A percentile compares a stretch with the other conserved stretches of the same genome.
Conservation (phyloP, 108 stramenopile genomes). For the Stephanodiscus minutulus region DNA sequence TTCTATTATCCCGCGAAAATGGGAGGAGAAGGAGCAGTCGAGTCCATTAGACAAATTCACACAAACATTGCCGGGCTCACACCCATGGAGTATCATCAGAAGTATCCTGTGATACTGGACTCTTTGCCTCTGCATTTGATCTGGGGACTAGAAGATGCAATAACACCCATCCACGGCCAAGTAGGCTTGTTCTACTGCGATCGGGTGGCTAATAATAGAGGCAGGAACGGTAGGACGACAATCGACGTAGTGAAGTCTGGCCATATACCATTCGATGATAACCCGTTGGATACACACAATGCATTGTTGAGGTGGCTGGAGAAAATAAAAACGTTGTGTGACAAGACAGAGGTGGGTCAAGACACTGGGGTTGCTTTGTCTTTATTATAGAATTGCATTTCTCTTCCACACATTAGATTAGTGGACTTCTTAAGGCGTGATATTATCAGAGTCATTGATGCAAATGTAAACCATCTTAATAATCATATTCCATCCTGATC, state of each 20-base stretch:
- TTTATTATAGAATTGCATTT: no score
- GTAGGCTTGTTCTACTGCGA: slow-evolving; percentile 64
- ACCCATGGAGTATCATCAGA: slow-evolving; percentile 62
- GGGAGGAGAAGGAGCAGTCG: slow-evolving; percentile 41
- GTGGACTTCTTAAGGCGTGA: no score
- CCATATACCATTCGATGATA: slow-evolving; percentile 70
- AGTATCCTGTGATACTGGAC: slow-evolving; percentile 36
- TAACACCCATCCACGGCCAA: slow-evolving; percentile 53
- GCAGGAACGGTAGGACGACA: slow-evolving; percentile 36
- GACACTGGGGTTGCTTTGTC: no score
- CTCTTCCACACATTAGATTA: no score
- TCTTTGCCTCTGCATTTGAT: slow-evolving; percentile 62
- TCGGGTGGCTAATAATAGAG: slow-evolving; percentile 46
- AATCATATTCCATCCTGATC: no score
- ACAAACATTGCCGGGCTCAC: slow-evolving; percentile 65
- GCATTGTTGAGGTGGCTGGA: slow-evolving; percentile 58
- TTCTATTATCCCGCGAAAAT: slow-evolving; percentile 61
- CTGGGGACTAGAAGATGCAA: slow-evolving; percentile 60
- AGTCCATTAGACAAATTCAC: slow-evolving; percentile 65
- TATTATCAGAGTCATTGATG: no score
- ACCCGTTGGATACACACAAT: slow-evolving; percentile 50
- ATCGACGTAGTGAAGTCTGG: slow-evolving; percentile 53
- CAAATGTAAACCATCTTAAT: no score
- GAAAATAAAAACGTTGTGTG: slow-evolving; percentile 39
- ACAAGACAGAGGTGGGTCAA: not conserved